A percentile compares a stretch with the other conserved stretches of the same genome.
Evolutionary conservation across 345 rosid genomes (phyloP).

Genomic region (Zanthoxylum bungeanum): DNA sequence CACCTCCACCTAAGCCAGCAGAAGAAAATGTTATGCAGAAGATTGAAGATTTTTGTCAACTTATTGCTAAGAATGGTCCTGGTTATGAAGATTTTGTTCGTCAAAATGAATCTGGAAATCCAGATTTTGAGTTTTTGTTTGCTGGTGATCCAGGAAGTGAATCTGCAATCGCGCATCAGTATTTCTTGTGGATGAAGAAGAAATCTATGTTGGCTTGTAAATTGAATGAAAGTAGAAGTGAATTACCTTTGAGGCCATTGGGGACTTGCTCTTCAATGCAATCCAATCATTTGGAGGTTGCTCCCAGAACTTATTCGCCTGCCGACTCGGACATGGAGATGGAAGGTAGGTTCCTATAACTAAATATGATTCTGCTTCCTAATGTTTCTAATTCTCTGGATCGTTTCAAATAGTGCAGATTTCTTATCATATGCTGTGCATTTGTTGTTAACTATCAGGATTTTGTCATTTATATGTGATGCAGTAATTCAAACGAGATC

Average conservation of each 20-base stretch:
- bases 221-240: slow-evolving; percentile 13
- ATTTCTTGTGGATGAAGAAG: slow-evolving; percentile 39
- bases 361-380: slow-evolving; percentile 14
- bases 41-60: slow-evolving; percentile 37
- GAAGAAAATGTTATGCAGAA: slow-evolving; percentile 29
- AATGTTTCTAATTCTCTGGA: not conserved
- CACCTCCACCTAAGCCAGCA: slow-evolving; percentile 38
- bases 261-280: slow-evolving; percentile 17
- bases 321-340: slow-evolving; percentile 81
- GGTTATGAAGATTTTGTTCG: slow-evolving; percentile 34
- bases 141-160: slow-evolving; percentile 42
- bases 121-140: slow-evolving; percentile 38
- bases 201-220: slow-evolving; percentile 19
- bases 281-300: slow-evolving; percentile 7
- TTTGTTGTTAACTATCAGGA: not conserved
- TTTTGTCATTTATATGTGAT: not conserved
- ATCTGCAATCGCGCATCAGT: slow-evolving; percentile 34
- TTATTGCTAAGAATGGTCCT: slow-evolving; percentile 38
- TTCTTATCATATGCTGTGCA: not conserved
- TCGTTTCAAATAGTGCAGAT: not conserved
- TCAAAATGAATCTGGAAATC: slow-evolving; percentile 28
- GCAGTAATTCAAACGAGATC: not conserved
- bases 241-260: slow-evolving; percentile 14
- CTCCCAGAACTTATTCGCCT: slow-evolving; percentile 25
- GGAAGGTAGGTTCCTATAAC: slow-evolving; percentile 77